Evolutionary conservation across 495 filamentous ascomycete genomes (phyloP).

Genomic region (Penicillium coprophilum): DNA sequence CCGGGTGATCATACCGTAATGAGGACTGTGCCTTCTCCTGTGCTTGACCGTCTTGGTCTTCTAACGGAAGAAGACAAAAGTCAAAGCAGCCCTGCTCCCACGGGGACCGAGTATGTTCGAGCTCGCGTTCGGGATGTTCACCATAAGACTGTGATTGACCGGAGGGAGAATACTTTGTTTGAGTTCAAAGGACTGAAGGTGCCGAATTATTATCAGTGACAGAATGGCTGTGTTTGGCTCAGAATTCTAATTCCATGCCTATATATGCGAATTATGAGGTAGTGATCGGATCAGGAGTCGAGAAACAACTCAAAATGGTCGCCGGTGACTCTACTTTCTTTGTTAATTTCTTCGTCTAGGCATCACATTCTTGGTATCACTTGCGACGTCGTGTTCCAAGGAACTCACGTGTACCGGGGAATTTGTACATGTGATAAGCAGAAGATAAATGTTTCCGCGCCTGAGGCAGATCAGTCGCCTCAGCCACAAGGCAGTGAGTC

Average conservation of each 20-base stretch:
- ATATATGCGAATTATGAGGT: not conserved
- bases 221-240: not conserved
- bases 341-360: not conserved
- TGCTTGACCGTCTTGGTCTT: constrained; percentile 49
- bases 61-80: constrained; percentile 35
- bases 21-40: constrained; percentile 43
- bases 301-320: not conserved
- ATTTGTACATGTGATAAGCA: not conserved
- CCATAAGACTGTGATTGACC: constrained; percentile 36
- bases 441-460: not conserved
- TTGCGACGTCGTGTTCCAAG: not conserved
- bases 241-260: not conserved
- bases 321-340: not conserved
- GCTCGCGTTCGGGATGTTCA: constrained; percentile 48
- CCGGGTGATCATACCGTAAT: constrained; percentile 42
- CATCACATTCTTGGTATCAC: not conserved
- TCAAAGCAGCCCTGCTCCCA: constrained; percentile 26
- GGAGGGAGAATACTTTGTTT: constrained; percentile 38
- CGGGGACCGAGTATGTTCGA: constrained; percentile 48
- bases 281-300: not conserved
- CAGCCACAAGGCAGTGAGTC: constrained; percentile 11
- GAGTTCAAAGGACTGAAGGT: constrained; percentile 46
- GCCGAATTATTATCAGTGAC: constrained; percentile 37
- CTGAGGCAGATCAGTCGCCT: not conserved
- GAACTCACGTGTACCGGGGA: not conserved